Conservation (phyloP, 345 rosid species). For the thale cress (Arabidopsis thaliana) region TAIR10.1 NC_003075.7:8626001-8626500, state of each 20-base stretch:
- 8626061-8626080: conserved; percentile 82
- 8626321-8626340: no score
- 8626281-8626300: no score
- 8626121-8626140: conserved; percentile 98
- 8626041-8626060: conserved; percentile 62
- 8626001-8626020: conserved; percentile 64
- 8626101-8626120: conserved; percentile 69
- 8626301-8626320: no score
- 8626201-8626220: no score
- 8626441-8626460: conserved; percentile 83
- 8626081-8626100: conserved; percentile 80
- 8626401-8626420: conserved; percentile 74
- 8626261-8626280: no score
- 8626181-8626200: no score
- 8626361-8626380: conserved; percentile 98
- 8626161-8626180: no score
- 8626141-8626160: conserved; percentile 41
- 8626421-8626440: conserved; percentile 66
- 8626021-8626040: conserved; percentile 84
- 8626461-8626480: conserved; percentile 37
- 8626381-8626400: conserved; percentile 97
- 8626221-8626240: no score
- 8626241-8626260: no score
- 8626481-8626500: no score
- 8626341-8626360: conserved; percentile 70